Evolutionary conservation across 768 basidiomycete genomes (phyloP).

Genomic region (Pholiota molesta): DNA sequence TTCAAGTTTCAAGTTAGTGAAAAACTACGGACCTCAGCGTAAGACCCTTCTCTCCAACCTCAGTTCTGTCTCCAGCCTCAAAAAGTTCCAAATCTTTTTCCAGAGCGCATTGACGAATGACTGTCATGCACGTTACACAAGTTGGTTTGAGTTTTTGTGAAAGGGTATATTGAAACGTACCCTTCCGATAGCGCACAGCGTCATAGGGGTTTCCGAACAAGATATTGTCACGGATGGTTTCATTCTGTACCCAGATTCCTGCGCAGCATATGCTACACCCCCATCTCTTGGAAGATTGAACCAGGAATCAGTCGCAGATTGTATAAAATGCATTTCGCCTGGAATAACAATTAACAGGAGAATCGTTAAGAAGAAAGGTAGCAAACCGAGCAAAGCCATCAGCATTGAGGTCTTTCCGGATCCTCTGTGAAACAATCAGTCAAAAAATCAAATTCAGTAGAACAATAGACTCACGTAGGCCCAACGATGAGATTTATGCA

Average conservation of each 20-base stretch:
- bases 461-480: conserved; percentile 40
- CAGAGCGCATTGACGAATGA: conserved; percentile 73
- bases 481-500: conserved; percentile 62
- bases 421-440: conserved; percentile 24
- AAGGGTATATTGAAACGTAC: conserved; percentile 14
- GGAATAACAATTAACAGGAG: background rate
- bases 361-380: background rate
- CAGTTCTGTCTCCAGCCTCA: conserved; percentile 67
- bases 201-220: conserved; percentile 79
- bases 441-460: background rate
- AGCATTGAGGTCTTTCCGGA: conserved; percentile 67
- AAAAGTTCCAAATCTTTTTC: conserved; percentile 73
- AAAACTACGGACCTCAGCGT: conserved; percentile 39
- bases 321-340: conserved; percentile 72
- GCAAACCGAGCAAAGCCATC: conserved; percentile 58
- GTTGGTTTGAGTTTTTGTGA: background rate
- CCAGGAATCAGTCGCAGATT: conserved; percentile 55
- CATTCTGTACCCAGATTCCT: conserved; percentile 89
- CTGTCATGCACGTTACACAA: conserved; percentile 24
- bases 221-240: conserved; percentile 82
- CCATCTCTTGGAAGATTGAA: conserved; percentile 68
- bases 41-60: conserved; percentile 73
- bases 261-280: conserved; percentile 80
- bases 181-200: conserved; percentile 73
- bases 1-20: background rate